Evolutionary conservation across 2,329 filamentous ascomycete species (phyloP), one percentile per base, ranked within the genome.

Genomic region (Simplicillium aogashimaense): DNA sequence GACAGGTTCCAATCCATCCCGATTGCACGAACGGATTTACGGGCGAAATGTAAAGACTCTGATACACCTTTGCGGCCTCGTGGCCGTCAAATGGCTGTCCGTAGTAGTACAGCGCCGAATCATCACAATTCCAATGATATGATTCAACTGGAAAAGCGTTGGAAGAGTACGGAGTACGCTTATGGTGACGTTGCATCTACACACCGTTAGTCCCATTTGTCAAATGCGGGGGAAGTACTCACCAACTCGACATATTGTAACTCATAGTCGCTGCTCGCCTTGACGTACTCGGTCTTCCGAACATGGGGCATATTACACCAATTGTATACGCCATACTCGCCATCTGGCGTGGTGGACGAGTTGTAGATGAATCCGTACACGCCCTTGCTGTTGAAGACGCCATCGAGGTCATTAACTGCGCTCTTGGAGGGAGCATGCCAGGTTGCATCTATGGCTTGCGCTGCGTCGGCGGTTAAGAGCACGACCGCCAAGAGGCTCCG

Each of bases 251-350:
- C 84, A 54, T 89, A 90, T 51, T 72, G 63, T 38, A 92, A 63
- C 50, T 78, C 66, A 53, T 76, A 87, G n/a, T 72, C 72, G 0
- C 59, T 47, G 1, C 63, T 50, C 0, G 72, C 64, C 44, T 60
- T 68, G 12, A 69, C 57, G 53, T 92, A 92, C 51, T 86, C 82
- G 12, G 60, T 59, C 16, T 57, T 62, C 28, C 84, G 72, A n/a
- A 85, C 81, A 61, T 90, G 86, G 1, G 86, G 86, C 84, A 92
- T 92, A 53, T 92, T 89, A 60, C 86, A 92, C 71, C 72, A 90
- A 57, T 90, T 87, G 60, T 89, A 89, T 1, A 64, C 69, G 6
- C 77, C 76, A 58, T 84, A 81, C 30, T 65, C 49, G 1, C 59
- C 53, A 40, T 68, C 61, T 0, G 83, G 75, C 0, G 74, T 73